Percentiles rank a stretch among this genome's conserved stretches.
Evolutionary conservation across 1,139 yeast species (phyloP).

Genomic region (Candida sp.): DNA sequence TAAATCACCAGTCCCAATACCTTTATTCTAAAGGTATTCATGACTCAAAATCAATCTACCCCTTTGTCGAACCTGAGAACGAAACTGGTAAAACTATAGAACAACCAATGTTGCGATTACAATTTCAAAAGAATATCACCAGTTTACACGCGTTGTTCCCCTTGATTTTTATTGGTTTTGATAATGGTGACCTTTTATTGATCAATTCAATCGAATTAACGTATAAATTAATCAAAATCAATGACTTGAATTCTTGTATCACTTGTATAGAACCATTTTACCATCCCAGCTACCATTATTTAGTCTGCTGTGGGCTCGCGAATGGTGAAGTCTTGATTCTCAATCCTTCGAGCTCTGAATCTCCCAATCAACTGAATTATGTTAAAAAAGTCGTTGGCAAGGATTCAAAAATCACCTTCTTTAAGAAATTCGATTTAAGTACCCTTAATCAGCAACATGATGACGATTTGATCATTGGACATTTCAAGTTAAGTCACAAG

Average conservation of each 20-base stretch:
- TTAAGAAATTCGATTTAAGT: conserved; percentile 38
- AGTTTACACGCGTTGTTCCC: conserved; percentile 27
- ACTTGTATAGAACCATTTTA: conserved; percentile 31
- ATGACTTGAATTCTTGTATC: conserved; percentile 22
- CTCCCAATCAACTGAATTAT: conserved; percentile 12
- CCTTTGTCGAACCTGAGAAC: conserved; percentile 10
- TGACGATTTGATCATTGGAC: conserved; percentile 36
- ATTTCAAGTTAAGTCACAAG: conserved; percentile 57
- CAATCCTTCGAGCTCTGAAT: conserved; percentile 20
- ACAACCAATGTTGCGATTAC: conserved; percentile 31
- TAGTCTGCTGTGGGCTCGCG: conserved; percentile 37
- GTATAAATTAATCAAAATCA: conserved; percentile 12
- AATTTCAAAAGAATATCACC: conserved; percentile 26
- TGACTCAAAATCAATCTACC: conserved; percentile 20
- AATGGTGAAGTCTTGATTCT: conserved; percentile 39
- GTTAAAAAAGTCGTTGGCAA: conserved; percentile 25
- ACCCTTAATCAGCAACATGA: conserved; percentile 14
- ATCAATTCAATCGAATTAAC: conserved; percentile 26
- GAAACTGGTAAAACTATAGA: conserved; percentile 24
- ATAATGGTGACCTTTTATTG: conserved; percentile 30
- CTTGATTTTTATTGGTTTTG: conserved; percentile 32
- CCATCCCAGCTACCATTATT: conserved; percentile 28
- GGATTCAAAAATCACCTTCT: conserved; percentile 36
- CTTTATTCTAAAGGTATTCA: conserved; percentile 17
- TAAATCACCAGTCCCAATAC: conserved; percentile 22